Evolutionary conservation across 192 early-diverging fungal genomes (phyloP), one percentile per base, ranked within the genome.

Genomic region (Podila clonocystis): DNA sequence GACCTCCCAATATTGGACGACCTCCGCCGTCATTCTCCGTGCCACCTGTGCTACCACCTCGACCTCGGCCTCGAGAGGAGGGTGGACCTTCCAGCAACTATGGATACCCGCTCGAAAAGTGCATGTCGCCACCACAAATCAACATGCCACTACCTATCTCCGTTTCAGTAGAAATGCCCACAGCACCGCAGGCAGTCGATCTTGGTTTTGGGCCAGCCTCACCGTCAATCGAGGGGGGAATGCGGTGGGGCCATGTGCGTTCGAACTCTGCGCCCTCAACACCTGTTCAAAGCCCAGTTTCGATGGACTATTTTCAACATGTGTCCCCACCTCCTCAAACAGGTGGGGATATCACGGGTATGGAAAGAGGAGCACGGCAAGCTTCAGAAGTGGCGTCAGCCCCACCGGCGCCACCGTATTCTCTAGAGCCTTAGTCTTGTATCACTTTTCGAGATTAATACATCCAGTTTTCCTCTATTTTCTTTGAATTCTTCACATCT

Each of bases 101-200:
- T 20, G 59, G 59, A 33, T 61, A 61, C 30, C 59, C 59, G 5
- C 28, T 30, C 20, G 59, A 61, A 33, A 61, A 61, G 19, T 31
- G 17, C 59, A 33, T 28, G 59, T 31, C 59, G 30, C 59, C 30
- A 61, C 59, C 9, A 30, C 26, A 28, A 3, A 61, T 55, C 52
- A 55, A 55, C 24, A 55, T 70, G 15, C 74, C 61, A 3, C 48
- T 65, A 22, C 74, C 74, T n/a, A 24, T 65, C 29, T 13, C 48
- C 9, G 19, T 77, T 9, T 6, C 48, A 0, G 57, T 66, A 5
- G 67, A 77, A 50, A 38, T 49, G 5, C 67, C 74, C 5, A 70
- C 74, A 52, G 74, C 74, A 13, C 74, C 74, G 5, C 26, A 24
- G 0, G 74, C 74, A n/a, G 68, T 77, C 3, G 68, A 77, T 57